A percentile compares a stretch with the other conserved stretches of the same genome.
Evolutionary conservation across 2,329 filamentous ascomycete genomes (phyloP).

Genomic region (Calonectria fujianensis): DNA sequence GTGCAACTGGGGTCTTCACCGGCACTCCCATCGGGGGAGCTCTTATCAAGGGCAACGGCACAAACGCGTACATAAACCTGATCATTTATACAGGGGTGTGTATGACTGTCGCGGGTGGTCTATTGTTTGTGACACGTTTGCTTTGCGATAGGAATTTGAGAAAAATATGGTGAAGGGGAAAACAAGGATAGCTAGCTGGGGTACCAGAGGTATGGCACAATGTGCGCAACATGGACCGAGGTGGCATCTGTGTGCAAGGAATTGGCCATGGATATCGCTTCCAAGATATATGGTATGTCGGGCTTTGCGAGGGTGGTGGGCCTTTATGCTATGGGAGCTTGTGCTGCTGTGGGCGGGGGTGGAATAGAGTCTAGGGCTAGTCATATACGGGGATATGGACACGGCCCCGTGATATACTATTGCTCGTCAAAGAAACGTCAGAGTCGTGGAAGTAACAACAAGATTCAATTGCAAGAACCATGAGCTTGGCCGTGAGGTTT

Average conservation of each 20-base stretch:
- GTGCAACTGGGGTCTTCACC: background rate
- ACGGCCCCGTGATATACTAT: background rate
- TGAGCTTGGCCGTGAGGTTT: background rate
- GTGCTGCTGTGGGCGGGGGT: too few species aligned
- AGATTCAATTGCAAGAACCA: background rate
- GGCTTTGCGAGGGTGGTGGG: too few species aligned
- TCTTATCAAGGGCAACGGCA: background rate
- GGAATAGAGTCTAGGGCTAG: too few species aligned
- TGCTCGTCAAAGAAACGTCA: too few species aligned
- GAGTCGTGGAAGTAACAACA: too few species aligned
- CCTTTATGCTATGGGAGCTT: too few species aligned
- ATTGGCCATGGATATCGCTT: background rate
- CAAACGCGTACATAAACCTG: background rate
- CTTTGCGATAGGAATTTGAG: conserved; percentile 1
- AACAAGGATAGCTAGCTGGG: too few species aligned
- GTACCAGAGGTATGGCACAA: too few species aligned
- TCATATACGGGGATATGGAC: too few species aligned
- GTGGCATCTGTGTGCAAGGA: background rate
- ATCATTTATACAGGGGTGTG: conserved; percentile 4
- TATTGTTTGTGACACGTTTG: background rate
- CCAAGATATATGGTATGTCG: too few species aligned
- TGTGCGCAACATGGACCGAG: background rate
- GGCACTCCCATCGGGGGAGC: conserved; percentile 1
- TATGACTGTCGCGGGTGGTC: background rate
- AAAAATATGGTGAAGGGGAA: background rate